These are phyloP conservation scores for Salix exigua DNA, from an alignment of 345 rosid species.

Conservation along the genomic window DNA sequence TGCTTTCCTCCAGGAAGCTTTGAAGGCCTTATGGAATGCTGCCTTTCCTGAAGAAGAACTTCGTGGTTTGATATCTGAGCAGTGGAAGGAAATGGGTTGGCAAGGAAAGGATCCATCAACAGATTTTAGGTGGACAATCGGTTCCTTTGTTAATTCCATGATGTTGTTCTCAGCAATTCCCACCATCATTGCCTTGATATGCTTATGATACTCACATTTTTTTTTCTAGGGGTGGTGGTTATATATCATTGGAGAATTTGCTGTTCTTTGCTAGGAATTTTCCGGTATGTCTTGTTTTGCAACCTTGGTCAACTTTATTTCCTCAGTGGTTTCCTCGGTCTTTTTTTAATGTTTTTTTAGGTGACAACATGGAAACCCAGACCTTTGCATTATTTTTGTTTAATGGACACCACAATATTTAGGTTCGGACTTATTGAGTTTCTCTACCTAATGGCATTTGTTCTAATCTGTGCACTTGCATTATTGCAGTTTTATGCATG, in stretches of 20 bases:
- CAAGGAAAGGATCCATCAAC: slow-evolving; percentile 99
- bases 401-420: background rate
- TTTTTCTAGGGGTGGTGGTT: slow-evolving; percentile 94
- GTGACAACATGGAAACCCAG: background rate
- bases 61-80: slow-evolving; percentile 81
- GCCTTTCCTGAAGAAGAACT: slow-evolving; percentile 95
- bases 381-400: background rate
- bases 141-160: background rate
- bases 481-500: background rate
- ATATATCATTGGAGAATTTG: slow-evolving; percentile 95
- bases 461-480: background rate
- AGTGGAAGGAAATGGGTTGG: slow-evolving; percentile 99
- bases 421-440: background rate
- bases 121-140: slow-evolving; percentile 70
- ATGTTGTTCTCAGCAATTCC: slow-evolving; percentile 1
- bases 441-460: background rate
- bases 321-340: background rate
- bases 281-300: slow-evolving; percentile 47
- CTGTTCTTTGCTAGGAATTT: slow-evolving; percentile 78
- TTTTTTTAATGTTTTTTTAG: background rate
- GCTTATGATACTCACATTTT: slow-evolving; percentile 14
- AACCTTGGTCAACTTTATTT: background rate
- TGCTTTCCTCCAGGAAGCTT: slow-evolving; percentile 62
- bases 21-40: slow-evolving; percentile 82
- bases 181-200: background rate